Base-by-base conservation (phyloP, 345 rosid genomes). In the Populus deltoides region DNA sequence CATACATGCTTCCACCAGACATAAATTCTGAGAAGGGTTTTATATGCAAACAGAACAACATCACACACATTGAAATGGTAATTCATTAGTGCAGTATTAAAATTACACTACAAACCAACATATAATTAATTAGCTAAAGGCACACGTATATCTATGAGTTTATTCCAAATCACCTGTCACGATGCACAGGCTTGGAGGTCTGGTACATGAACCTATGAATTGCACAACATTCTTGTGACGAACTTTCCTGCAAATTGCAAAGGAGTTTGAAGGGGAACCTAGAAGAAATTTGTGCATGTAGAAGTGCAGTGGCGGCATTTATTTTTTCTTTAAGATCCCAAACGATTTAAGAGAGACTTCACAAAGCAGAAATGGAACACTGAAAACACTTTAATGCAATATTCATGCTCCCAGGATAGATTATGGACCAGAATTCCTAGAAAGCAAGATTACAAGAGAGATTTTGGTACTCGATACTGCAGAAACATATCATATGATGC, bases 1-100 rank as follows among this genome's bases (percentile, higher is more conserved):
- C 87, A 78, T 84, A 87, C 57, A 91, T 82, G 86, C 90, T 91
- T 80, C 95, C 95, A 67, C 93, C 91, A 76, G 90, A 75, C 90
- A 91, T 88, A 80, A 78, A 90, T 75, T 91, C 93, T 88, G 87
- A 29, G 78, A 78, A 75, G 71, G 57, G 41, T 80, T 73, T 86
- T 49, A 38, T 31, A 68, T 29, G 36, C 68, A 57, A 43, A 31
- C 15, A 15, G 43, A 62, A 18, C 68, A 39, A 59, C 62, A 39
- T 62, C 35, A 63, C 18, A 36, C 62, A 27, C 57, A 39, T 67
- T 72, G 11, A 65, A 71, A 59, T 16, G 3, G 33, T 9, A 17
- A 61, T 59, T 61, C 8, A 66, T 69, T 20, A 13, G 51, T 59
- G 29, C n/a, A 41, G 63, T 57, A 12, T 49, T 68, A 47, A 53